Percentiles rank a stretch among this genome's conserved stretches.
Conservation (phyloP, 345 rosid genomes). For the Hibiscus syriacus region DNA sequence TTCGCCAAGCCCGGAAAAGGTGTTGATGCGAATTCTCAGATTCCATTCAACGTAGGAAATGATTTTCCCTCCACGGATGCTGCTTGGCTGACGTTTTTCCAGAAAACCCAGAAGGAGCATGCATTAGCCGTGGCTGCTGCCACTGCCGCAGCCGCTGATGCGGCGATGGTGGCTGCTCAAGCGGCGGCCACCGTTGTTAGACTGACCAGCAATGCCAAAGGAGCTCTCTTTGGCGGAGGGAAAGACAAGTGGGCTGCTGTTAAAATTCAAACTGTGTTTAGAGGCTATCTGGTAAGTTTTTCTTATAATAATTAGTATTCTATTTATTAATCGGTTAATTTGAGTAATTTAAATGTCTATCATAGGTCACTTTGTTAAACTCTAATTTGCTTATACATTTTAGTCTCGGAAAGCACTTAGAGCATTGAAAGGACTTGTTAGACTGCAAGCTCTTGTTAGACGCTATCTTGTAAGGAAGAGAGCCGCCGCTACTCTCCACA, state of each 20-base stretch:
- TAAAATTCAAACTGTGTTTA: slow-evolving; percentile 49
- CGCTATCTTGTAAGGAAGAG: slow-evolving; percentile 74
- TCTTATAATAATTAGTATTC: too few relatives aligned
- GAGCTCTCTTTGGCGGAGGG: slow-evolving; percentile 20
- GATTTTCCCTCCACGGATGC: slow-evolving; percentile 20
- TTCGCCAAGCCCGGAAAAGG: slow-evolving; percentile 34
- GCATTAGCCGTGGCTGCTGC: slow-evolving; percentile 53
- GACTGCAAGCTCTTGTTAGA: slow-evolving; percentile 73
- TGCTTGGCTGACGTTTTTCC: slow-evolving; percentile 36
- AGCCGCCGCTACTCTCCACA: slow-evolving; percentile 47
- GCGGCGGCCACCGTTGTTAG: slow-evolving; percentile 47
- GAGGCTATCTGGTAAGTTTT: slow-evolving; percentile 69
- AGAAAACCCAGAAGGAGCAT: slow-evolving; percentile 43
- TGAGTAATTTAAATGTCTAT: too few relatives aligned
- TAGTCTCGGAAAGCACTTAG: slow-evolving; percentile 77
- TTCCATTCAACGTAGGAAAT: not conserved
- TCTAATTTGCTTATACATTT: not conserved
- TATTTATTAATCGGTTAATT: too few relatives aligned
- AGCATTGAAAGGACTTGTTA: slow-evolving; percentile 73
- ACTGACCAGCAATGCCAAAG: slow-evolving; percentile 38
- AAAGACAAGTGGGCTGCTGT: slow-evolving; percentile 42
- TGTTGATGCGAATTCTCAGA: slow-evolving; percentile 6
- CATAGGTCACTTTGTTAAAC: too few relatives aligned
- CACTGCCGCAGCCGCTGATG: slow-evolving; percentile 41
- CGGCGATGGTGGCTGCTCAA: slow-evolving; percentile 48